Evolutionary conservation across 129 eudicot genomes (phyloP).

Genomic region (Lactuca sativa): DNA sequence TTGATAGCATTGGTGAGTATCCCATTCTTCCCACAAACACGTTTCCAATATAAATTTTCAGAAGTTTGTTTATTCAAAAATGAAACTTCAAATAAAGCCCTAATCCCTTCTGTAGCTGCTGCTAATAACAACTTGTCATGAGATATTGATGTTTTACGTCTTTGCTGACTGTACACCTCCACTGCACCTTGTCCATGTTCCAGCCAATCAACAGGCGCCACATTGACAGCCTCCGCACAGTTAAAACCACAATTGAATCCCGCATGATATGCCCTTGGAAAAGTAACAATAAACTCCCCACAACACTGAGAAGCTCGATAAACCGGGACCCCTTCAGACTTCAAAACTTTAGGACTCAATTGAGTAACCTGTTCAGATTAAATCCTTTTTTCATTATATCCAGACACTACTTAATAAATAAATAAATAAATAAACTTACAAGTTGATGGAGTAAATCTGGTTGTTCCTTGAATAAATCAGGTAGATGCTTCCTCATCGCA

Average conservation of each 20-base stretch:
- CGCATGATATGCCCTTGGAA: slow-evolving; percentile 85
- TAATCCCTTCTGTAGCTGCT: slow-evolving; percentile 56
- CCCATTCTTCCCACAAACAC: slow-evolving; percentile 65
- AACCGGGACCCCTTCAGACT: slow-evolving; percentile 77
- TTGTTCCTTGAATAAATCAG: slow-evolving; percentile 72
- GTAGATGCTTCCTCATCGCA: slow-evolving; percentile 77
- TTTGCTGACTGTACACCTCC: slow-evolving; percentile 67
- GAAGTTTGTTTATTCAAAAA: slow-evolving; percentile 31
- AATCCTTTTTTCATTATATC: too few relatives aligned
- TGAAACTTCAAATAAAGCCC: slow-evolving; percentile 49
- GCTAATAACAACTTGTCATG: slow-evolving; percentile 71
- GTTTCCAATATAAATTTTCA: slow-evolving; percentile 51
- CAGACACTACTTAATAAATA: not conserved
- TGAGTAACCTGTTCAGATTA: slow-evolving; percentile 65
- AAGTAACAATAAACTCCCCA: slow-evolving; percentile 77
- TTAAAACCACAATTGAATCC: slow-evolving; percentile 89
- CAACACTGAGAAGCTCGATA: slow-evolving; percentile 58
- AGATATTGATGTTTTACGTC: slow-evolving; percentile 70
- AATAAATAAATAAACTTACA: slow-evolving; percentile 31
- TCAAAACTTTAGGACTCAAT: slow-evolving; percentile 63
- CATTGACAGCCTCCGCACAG: slow-evolving; percentile 89
- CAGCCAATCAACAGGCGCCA: slow-evolving; percentile 86
- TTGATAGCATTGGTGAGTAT: slow-evolving; percentile 56
- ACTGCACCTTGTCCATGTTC: slow-evolving; percentile 75
- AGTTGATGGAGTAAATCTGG: slow-evolving; percentile 71